Percentiles rank a stretch among this genome's conserved stretches.
Conservation (phyloP, 306 rosid genomes). For the Corylus heterophylla region DNA sequence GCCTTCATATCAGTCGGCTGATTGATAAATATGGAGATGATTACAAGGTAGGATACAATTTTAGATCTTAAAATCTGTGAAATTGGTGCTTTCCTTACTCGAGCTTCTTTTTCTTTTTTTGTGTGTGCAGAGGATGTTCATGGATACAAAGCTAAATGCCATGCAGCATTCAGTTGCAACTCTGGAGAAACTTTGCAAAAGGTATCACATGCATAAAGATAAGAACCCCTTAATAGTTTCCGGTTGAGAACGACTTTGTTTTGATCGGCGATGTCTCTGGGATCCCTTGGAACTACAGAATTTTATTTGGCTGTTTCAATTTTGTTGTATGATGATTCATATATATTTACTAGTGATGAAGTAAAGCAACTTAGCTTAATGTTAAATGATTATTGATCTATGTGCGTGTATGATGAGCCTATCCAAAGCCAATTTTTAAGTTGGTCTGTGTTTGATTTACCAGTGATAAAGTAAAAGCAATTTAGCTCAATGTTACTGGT, state of each 20-base stretch:
- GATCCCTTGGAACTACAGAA: neutral
- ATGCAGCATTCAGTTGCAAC: conserved; percentile 87
- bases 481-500: no score
- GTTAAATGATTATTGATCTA: neutral
- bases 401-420: neutral
- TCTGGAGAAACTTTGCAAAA: conserved; percentile 70
- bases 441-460: neutral
- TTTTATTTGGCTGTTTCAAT: conserved; percentile 21
- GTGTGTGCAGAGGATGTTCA: conserved; percentile 71
- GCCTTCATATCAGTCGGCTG: conserved; percentile 57
- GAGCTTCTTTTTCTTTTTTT: neutral
- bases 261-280: neutral
- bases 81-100: conserved; percentile 12
- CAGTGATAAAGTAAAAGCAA: no score
- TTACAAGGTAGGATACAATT: conserved; percentile 46
- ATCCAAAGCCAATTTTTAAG: neutral
- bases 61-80: neutral
- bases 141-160: conserved; percentile 78
- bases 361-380: neutral
- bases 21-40: conserved; percentile 71
- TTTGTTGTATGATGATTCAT: conserved; percentile 9
- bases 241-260: conserved; percentile 21
- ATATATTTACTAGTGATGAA: neutral
- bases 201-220: conserved; percentile 47
- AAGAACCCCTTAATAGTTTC: conserved; percentile 56